A percentile compares a stretch with the other conserved stretches of the same genome.
phyloP scores from a whole-genome alignment of 345 rosid genomes.

The Eucalyptus melliodora region DNA sequence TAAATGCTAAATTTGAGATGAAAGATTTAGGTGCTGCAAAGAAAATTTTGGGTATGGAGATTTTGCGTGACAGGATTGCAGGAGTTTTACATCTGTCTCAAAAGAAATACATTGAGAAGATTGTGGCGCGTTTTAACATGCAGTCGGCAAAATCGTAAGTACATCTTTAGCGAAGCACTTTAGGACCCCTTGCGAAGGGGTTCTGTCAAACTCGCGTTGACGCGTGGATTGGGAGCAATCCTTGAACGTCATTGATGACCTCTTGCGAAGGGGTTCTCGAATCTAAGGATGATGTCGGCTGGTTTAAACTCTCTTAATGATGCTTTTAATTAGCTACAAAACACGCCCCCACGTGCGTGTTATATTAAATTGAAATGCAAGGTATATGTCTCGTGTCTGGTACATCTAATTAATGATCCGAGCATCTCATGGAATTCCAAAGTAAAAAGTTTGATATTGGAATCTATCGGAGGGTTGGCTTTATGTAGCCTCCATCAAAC shows the following conservation, averaged over 20 bases:
- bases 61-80: too few relatives aligned
- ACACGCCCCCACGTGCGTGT: neutral
- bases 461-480: neutral
- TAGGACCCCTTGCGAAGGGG: too few relatives aligned
- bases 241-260: neutral
- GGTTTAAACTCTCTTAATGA: neutral
- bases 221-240: too few relatives aligned
- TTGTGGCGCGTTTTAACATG: too few relatives aligned
- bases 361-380: neutral
- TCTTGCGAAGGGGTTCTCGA: neutral
- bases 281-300: neutral
- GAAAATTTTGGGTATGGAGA: too few relatives aligned
- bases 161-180: too few relatives aligned
- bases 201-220: too few relatives aligned
- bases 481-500: neutral
- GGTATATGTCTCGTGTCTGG: rapidly evolving
- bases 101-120: too few relatives aligned
- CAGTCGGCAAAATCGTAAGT: too few relatives aligned
- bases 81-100: too few relatives aligned
- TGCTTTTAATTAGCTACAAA: neutral
- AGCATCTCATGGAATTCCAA: neutral
- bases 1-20: too few relatives aligned
- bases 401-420: neutral
- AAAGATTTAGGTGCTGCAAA: too few relatives aligned
- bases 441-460: neutral